Conservation (phyloP, 129 eudicot species). For the Tagetes patula region DNA sequence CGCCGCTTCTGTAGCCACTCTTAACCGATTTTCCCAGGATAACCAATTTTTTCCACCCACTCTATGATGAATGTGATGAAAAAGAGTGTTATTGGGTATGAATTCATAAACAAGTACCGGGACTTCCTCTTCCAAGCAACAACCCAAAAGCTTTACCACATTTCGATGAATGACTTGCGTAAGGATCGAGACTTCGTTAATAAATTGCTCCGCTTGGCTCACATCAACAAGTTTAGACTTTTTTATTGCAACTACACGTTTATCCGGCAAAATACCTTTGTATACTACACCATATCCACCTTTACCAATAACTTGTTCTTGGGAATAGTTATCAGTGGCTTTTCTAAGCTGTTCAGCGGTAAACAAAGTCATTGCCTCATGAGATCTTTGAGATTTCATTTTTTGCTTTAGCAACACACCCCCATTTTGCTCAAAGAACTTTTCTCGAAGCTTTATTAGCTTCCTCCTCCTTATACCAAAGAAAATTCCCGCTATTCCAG, state of each 20-base stretch:
- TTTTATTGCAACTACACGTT: conserved; percentile 50
- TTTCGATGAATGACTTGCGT: conserved; percentile 49
- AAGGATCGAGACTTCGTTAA: conserved; percentile 48
- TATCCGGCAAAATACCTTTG: conserved; percentile 37
- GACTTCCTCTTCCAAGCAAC: conserved; percentile 55
- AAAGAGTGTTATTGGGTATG: conserved; percentile 34
- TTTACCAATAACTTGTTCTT: conserved; percentile 39
- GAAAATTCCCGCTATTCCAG: neutral
- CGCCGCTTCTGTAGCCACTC: conserved; percentile 50
- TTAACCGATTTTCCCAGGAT: conserved; percentile 46
- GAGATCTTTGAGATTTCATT: conserved; percentile 20
- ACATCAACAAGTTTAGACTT: conserved; percentile 40
- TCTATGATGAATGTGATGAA: conserved; percentile 30
- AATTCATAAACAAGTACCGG: conserved; percentile 53
- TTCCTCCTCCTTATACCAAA: conserved; percentile 19
- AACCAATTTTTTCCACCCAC: conserved; percentile 22
- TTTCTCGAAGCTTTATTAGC: conserved; percentile 19
- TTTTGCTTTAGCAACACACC: conserved; percentile 39
- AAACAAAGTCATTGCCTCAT: conserved; percentile 28
- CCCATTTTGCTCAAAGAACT: conserved; percentile 45
- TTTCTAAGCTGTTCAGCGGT: conserved; percentile 39
- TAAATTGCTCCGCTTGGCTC: conserved; percentile 48
- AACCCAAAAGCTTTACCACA: conserved; percentile 55
- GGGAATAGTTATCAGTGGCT: conserved; percentile 49
- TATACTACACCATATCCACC: conserved; percentile 55